Evolutionary conservation across 345 rosid genomes (phyloP), one percentile per base, ranked within the genome.

Genomic region (Odontarrhena argentea): DNA sequence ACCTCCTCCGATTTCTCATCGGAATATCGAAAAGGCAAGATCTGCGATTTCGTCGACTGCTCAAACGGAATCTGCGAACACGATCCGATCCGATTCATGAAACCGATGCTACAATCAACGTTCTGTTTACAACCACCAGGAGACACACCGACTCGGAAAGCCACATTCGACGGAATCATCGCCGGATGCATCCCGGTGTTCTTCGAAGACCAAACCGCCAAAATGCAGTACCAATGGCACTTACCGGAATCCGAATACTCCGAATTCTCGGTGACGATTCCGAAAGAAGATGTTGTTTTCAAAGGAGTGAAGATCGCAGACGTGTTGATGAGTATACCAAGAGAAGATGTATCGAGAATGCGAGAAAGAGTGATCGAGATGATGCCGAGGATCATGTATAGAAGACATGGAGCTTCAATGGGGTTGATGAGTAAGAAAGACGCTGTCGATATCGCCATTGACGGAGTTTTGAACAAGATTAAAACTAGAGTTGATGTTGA

Each of bases 61-160:
- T 88, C 96, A 0, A 87, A 87, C 64, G 96, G 92, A 68, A 73
- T 88, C 12, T 93, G 99, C 47, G 99, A 88, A 69, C 96, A 88
- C 56, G 94, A 93, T 55, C 99, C 99, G 3, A 78, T 88, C 3
- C 76, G 84, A 41, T 91, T 79, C 65, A 88, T 88, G 96, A 83
- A 58, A 78, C 95, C 93, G 1, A 88, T 88, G 95, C 44, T 94
- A 40, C 83, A 78, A 52, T 77, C 97, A 0, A 77, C 79, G 1
- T 94, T 94, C 51, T 94, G 97, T 44, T 76, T 94, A 70, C 97
- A 94, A 71, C 99, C 99, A 6, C 95, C 96, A 0, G 97, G 96
- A 54, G 95, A 94, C 38, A 91, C 97, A 0, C 99, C 99, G 1
- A 85, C 97, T 0, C 59, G 99, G 26, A 75, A 96, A 46, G 85